These are phyloP conservation scores for Trametes cubensis DNA, from an alignment of 768 basidiomycete species.

Conservation along the genomic window DNA sequence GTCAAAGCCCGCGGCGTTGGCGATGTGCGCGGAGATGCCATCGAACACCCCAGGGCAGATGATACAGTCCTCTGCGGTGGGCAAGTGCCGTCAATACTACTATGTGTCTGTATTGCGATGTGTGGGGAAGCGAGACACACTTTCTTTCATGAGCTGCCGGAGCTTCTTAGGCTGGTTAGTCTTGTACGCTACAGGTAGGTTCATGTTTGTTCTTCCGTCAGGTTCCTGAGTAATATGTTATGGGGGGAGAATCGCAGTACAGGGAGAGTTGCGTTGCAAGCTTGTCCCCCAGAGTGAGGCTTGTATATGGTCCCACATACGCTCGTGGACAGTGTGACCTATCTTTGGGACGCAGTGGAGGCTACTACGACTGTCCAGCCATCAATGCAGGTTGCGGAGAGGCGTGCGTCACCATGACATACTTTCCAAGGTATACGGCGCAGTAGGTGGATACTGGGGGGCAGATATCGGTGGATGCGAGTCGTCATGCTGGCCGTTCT, in stretches of 20 bases:
- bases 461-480: too few species aligned
- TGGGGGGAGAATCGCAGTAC: neutral
- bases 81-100: neutral
- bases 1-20: slow-evolving; percentile 30
- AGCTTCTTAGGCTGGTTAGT: slow-evolving; percentile 27
- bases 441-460: neutral
- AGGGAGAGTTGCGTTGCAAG: too few species aligned
- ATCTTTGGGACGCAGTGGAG: neutral
- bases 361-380: too few species aligned
- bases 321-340: neutral
- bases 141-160: slow-evolving; percentile 28
- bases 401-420: slow-evolving; percentile 16
- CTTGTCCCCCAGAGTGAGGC: too few species aligned
- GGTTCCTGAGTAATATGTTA: neutral
- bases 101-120: too few species aligned
- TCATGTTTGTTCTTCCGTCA: neutral
- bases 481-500: too few species aligned
- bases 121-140: slow-evolving; percentile 3
- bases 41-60: slow-evolving; percentile 32
- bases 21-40: slow-evolving; percentile 33
- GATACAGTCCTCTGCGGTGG: slow-evolving; percentile 26
- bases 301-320: neutral
- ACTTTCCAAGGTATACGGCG: neutral
- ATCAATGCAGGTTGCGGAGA: neutral
- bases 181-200: slow-evolving; percentile 24